Evolutionary conservation across 805 yeast genomes (phyloP).

Genomic region (Hanseniaspora mollemarum): DNA sequence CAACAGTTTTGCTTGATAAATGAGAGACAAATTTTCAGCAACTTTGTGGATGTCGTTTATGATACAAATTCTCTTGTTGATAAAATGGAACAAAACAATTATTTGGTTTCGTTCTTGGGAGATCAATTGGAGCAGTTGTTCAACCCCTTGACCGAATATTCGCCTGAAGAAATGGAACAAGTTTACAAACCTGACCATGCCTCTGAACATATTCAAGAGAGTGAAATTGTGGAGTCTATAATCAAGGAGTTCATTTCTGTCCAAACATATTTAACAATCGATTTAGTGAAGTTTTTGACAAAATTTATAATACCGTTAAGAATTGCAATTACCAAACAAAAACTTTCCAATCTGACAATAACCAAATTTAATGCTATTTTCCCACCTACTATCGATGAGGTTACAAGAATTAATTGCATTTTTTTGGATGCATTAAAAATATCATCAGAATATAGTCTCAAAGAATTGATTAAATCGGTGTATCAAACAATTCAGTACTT

Average conservation of each 20-base stretch:
- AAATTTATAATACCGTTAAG: conserved; percentile 70
- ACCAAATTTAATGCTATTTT: conserved; percentile 63
- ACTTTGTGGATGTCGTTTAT: conserved; percentile 65
- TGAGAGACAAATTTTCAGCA: conserved; percentile 38
- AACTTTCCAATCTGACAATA: conserved; percentile 44
- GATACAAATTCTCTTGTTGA: conserved; percentile 34
- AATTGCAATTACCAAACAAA: conserved; percentile 49
- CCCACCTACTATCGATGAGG: conserved; percentile 93
- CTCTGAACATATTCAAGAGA: conserved; percentile 22
- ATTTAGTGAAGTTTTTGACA: conserved; percentile 63
- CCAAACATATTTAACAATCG: conserved; percentile 64
- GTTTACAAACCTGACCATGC: conserved; percentile 51
- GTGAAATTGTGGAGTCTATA: conserved; percentile 40
- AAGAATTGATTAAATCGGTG: conserved; percentile 68
- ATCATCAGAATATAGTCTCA: conserved; percentile 58
- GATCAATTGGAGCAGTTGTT: conserved; percentile 78
- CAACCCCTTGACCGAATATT: conserved; percentile 81
- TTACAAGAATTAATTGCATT: conserved; percentile 78
- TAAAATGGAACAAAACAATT: conserved; percentile 57
- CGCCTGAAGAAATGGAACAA: conserved; percentile 75
- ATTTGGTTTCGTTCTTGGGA: conserved; percentile 64
- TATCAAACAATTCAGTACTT: conserved; percentile 79
- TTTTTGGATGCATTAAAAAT: conserved; percentile 60
- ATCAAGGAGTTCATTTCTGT: conserved; percentile 55
- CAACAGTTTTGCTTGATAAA: conserved; percentile 49